A percentile compares a stretch with the other conserved stretches of the same genome.
Evolutionary conservation across 768 basidiomycete genomes (phyloP).

Genomic region (Chalciporus chontae): DNA sequence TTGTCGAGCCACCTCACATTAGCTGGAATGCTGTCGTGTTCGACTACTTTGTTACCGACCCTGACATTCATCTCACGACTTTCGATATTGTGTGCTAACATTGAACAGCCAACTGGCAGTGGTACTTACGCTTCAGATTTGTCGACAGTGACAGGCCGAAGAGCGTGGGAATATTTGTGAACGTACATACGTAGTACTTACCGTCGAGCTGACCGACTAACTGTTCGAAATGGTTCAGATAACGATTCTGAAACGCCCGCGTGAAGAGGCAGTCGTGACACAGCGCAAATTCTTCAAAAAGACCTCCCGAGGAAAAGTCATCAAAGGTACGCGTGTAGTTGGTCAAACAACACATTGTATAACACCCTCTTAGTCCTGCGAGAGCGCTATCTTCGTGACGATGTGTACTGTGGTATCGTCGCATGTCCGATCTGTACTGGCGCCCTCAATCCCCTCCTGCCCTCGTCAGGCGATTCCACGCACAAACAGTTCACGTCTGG

Average conservation of each 20-base stretch:
- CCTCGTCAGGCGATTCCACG: constrained; percentile 50
- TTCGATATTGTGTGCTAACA: no score
- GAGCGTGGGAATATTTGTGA: no score
- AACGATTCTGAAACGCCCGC: constrained; percentile 67
- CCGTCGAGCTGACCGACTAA: no score
- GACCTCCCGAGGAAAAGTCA: constrained; percentile 88
- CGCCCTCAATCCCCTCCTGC: constrained; percentile 45
- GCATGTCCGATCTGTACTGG: constrained; percentile 60
- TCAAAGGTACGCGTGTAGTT: constrained; percentile 62
- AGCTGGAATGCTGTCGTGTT: neutral
- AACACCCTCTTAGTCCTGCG: constrained; percentile 60
- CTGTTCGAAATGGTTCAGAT: constrained; percentile 49
- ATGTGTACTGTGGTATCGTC: constrained; percentile 82
- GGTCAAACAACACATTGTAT: neutral
- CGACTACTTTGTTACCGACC: neutral
- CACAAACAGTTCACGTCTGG: constrained; percentile 61
- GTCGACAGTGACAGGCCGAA: no score
- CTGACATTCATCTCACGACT: no score
- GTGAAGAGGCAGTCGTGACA: constrained; percentile 67
- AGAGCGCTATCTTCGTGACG: constrained; percentile 90
- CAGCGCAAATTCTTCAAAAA: constrained; percentile 96
- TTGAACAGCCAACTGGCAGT: no score
- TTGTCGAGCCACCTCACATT: neutral
- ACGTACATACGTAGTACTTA: no score
- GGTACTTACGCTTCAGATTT: no score